Base-by-base conservation (phyloP, 805 yeast genomes). In the Nakazawaea ishiwadae region DNA sequence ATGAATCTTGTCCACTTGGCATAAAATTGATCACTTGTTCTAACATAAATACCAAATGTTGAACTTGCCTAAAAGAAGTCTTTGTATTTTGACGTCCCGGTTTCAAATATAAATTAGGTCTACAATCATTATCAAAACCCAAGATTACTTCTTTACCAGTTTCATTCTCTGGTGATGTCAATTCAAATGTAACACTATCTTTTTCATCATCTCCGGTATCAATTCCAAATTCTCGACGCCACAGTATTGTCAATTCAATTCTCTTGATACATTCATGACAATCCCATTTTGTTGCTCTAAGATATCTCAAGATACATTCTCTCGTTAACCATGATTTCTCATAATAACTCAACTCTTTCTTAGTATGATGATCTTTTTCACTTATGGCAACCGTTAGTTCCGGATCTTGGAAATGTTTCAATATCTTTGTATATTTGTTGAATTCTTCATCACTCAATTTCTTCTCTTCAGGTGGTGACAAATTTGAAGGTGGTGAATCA, bases 21-120 rank as follows among this genome's bases (percentile, higher is more conserved):
- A 93, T 91, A 61, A 76, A 86, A 62, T 89, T 95, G 44, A 91
- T 90, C 32, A 86, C 96, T 47, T 89, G 73, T 63, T 93, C 99
- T 42, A 93, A 71, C 89, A 84, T 84, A 66, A 72, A 91, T 5
- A 93, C 98, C 57, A 93, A 68, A 59, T 89, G 96, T 62, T 93
- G 95, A 12, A 93, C 97, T 59, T 93, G 99, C 51, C 91, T 75
- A 47, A 79, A 83, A 1, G 93, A 77, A 2, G 93, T 79, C 56
- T 87, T 85, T 15, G 99, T 93, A 65, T 93, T 93, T 63, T 93
- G 99, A 57, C 96, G 76, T 12, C 98, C 98, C 0, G 96, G 96
- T 60, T 87, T 85, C 58, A 93, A 71, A 59, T 93, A 91, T 28
- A 93, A 65, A 55, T 96, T 91, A 4, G 99, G 98, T 58, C 99